phyloP scores from a whole-genome alignment of 1,139 yeast species.

The Candida sanyaensis region DNA sequence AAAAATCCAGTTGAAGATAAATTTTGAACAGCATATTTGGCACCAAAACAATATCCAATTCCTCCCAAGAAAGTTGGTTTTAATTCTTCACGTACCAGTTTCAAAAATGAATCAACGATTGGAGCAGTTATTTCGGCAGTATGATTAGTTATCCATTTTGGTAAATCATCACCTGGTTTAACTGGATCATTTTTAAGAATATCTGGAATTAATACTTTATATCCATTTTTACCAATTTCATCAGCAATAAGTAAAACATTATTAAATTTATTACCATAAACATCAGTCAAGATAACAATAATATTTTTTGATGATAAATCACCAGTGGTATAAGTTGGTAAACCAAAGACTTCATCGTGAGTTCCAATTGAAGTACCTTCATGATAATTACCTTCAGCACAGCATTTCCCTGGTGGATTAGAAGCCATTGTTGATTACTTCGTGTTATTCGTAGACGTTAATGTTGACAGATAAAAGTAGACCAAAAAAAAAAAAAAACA shows the following conservation, averaged over 20 bases:
- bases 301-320: slow-evolving; percentile 37
- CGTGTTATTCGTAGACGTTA: background rate
- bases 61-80: slow-evolving; percentile 57
- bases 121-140: slow-evolving; percentile 43
- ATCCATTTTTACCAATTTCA: slow-evolving; percentile 51
- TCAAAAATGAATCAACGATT: slow-evolving; percentile 44
- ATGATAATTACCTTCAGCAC: slow-evolving; percentile 44
- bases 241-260: slow-evolving; percentile 72
- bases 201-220: slow-evolving; percentile 73
- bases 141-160: slow-evolving; percentile 59
- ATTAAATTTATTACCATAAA: slow-evolving; percentile 59
- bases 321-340: slow-evolving; percentile 60
- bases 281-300: slow-evolving; percentile 67
- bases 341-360: slow-evolving; percentile 41
- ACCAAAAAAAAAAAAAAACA: no score
- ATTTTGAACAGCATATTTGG: slow-evolving; percentile 61
- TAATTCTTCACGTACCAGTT: slow-evolving; percentile 40
- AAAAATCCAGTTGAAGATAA: slow-evolving; percentile 48
- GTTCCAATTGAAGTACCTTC: slow-evolving; percentile 54
- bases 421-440: slow-evolving; percentile 46
- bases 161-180: slow-evolving; percentile 23
- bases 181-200: slow-evolving; percentile 60
- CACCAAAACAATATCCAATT: slow-evolving; percentile 87
- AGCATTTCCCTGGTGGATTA: slow-evolving; percentile 53
- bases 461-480: no score